Evolutionary conservation across 75 land plant species (phyloP).

Genomic region (Gnetum montanum): DNA sequence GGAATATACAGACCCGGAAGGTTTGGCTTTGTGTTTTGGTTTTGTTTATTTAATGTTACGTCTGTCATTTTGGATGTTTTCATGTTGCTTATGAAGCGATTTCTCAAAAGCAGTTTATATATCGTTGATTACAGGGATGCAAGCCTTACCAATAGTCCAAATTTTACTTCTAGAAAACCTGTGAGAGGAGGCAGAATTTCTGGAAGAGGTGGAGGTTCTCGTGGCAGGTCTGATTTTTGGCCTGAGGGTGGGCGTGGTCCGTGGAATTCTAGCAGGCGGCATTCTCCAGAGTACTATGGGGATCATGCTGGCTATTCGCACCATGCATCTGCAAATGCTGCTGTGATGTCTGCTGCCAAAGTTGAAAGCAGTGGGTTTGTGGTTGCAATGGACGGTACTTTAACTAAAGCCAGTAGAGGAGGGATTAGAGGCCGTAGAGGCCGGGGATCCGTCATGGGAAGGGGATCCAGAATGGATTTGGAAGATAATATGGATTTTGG

Average conservation of each 20-base stretch:
- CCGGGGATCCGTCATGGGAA: slow-evolving; percentile 7
- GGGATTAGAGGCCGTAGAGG: slow-evolving; percentile 13
- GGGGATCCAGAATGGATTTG: slow-evolving; percentile 20
- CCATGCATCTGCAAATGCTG: slow-evolving; percentile 32
- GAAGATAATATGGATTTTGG: slow-evolving; percentile 12
- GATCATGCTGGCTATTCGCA: slow-evolving; percentile 19
- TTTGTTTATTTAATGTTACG: no score
- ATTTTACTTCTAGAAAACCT: slow-evolving; percentile 19
- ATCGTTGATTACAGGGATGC: slow-evolving; percentile 16
- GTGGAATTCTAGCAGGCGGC: slow-evolving; percentile 23
- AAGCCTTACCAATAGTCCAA: slow-evolving; percentile 5
- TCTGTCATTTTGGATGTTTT: no score
- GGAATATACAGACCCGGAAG: slow-evolving; percentile 6
- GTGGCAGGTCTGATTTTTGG: slow-evolving; percentile 17
- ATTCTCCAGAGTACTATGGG: slow-evolving; percentile 22
- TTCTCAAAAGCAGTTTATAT: slow-evolving; percentile 8
- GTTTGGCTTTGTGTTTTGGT: slow-evolving; percentile 7
- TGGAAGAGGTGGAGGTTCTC: slow-evolving; percentile 20
- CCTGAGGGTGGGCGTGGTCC: not conserved
- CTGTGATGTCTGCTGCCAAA: slow-evolving; percentile 57
- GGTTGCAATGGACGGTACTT: slow-evolving; percentile 53
- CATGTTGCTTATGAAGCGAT: no score
- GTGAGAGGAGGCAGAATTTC: slow-evolving; percentile 13
- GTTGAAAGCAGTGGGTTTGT: slow-evolving; percentile 64
- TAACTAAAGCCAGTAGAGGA: slow-evolving; percentile 25